phyloP scores from a whole-genome alignment of 1,284 basidiomycete species.

The Xerocomus cyaneibrunnescens region DNA sequence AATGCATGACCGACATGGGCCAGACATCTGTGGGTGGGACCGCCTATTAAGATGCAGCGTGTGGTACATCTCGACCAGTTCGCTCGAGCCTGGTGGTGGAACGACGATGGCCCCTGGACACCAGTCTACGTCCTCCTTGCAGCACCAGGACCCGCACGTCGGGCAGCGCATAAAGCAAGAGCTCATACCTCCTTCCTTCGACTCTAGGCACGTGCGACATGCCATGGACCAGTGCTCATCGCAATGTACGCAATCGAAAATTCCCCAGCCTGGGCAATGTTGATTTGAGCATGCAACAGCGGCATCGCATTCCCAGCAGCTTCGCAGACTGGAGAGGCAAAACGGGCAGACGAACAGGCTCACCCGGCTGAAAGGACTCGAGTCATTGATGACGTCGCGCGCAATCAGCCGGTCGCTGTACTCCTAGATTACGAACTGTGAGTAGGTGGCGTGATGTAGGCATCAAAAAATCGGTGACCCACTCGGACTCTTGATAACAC shows the following conservation, averaged over 20 bases:
- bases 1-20: not conserved
- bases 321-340: not conserved
- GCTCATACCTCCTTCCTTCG: too few species aligned
- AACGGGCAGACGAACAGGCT: conserved; percentile 1
- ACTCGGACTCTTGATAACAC: not conserved
- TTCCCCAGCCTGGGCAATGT: not conserved
- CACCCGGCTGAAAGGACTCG: not conserved
- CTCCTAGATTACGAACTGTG: not conserved
- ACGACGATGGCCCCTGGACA: not conserved
- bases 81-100: not conserved
- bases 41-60: not conserved
- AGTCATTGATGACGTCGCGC: not conserved
- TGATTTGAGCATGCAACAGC: not conserved
- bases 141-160: conserved; percentile 2
- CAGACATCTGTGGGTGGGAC: not conserved
- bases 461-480: not conserved
- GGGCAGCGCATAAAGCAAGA: not conserved
- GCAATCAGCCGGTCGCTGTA: not conserved
- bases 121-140: not conserved
- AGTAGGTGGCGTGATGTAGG: not conserved
- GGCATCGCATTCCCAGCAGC: not conserved
- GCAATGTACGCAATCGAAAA: not conserved
- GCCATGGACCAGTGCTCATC: not conserved
- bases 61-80: not conserved
- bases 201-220: not conserved